phyloP scores from a whole-genome alignment of 495 filamentous ascomycete genomes.

The Talaromyces borbonicus region DNA sequence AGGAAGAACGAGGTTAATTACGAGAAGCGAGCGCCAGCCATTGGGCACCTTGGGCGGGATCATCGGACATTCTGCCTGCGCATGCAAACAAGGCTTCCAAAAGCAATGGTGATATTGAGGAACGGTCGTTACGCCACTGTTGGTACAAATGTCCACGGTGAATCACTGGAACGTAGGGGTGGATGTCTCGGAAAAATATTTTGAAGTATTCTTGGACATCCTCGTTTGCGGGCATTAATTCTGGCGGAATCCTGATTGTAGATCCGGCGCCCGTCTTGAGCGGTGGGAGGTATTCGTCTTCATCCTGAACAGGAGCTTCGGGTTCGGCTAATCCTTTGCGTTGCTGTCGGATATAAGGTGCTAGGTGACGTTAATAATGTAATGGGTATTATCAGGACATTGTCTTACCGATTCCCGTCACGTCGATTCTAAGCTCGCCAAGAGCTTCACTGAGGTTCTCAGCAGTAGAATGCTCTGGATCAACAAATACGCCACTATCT shows the following conservation, averaged over 20 bases:
- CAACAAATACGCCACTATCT: slow-evolving; percentile 25
- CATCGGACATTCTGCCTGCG: slow-evolving; percentile 70
- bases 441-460: slow-evolving; percentile 70
- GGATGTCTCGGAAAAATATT: slow-evolving; percentile 84
- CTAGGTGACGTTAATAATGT: slow-evolving; percentile 24
- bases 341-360: slow-evolving; percentile 79
- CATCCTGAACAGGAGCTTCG: slow-evolving; percentile 70
- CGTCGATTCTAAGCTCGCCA: slow-evolving; percentile 80
- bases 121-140: slow-evolving; percentile 81
- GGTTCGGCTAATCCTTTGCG: slow-evolving; percentile 49
- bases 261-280: slow-evolving; percentile 55
- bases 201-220: slow-evolving; percentile 80
- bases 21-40: slow-evolving; percentile 91
- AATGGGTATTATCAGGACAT: slow-evolving; percentile 1
- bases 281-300: slow-evolving; percentile 65
- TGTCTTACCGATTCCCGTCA: slow-evolving; percentile 72
- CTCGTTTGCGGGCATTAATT: slow-evolving; percentile 85
- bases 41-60: slow-evolving; percentile 74
- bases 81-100: slow-evolving; percentile 96
- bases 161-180: slow-evolving; percentile 92
- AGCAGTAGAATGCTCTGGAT: slow-evolving; percentile 57
- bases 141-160: slow-evolving; percentile 78
- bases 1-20: slow-evolving; percentile 33
- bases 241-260: slow-evolving; percentile 81
- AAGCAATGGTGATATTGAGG: slow-evolving; percentile 82